A percentile compares a stretch with the other conserved stretches of the same genome.
These are phyloP conservation scores for Tremella fuciformis DNA, from an alignment of 768 basidiomycete species.

Conservation along the genomic window DNA sequence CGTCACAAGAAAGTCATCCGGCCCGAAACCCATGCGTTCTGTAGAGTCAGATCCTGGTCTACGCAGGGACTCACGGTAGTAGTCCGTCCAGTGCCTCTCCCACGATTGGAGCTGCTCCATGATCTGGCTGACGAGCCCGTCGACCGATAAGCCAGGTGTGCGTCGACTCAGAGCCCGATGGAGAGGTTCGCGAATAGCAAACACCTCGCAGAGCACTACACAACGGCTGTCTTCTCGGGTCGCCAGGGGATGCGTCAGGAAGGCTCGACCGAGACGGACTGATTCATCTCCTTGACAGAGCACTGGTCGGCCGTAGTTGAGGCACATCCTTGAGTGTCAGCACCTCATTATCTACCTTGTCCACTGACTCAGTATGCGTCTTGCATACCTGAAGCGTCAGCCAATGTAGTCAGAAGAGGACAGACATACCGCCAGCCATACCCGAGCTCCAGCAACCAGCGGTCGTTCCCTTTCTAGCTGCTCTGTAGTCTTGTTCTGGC, in stretches of 20 bases:
- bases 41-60: not conserved
- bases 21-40: not conserved
- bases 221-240: conserved; percentile 11
- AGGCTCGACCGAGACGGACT: conserved; percentile 1
- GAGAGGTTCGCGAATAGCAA: conserved; percentile 13
- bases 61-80: conserved; percentile 3
- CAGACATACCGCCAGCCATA: conserved; percentile 13
- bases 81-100: conserved; percentile 8
- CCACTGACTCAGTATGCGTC: conserved; percentile 11
- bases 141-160: conserved; percentile 1
- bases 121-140: conserved; percentile 3
- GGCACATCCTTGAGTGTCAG: conserved; percentile 4
- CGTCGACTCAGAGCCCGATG: conserved; percentile 8
- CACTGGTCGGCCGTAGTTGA: conserved; percentile 12
- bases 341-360: not conserved
- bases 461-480: conserved; percentile 8
- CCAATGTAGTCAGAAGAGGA: not conserved
- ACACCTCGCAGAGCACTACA: conserved; percentile 10
- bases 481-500: conserved; percentile 11
- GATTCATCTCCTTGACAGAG: conserved; percentile 8
- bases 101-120: conserved; percentile 7
- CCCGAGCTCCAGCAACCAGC: conserved; percentile 14
- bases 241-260: conserved; percentile 14
- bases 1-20: conserved; percentile 11
- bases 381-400: conserved; percentile 9